phyloP scores from a whole-genome alignment of 176 grass and related monocot genomes.

The Raddia guianensis region DNA sequence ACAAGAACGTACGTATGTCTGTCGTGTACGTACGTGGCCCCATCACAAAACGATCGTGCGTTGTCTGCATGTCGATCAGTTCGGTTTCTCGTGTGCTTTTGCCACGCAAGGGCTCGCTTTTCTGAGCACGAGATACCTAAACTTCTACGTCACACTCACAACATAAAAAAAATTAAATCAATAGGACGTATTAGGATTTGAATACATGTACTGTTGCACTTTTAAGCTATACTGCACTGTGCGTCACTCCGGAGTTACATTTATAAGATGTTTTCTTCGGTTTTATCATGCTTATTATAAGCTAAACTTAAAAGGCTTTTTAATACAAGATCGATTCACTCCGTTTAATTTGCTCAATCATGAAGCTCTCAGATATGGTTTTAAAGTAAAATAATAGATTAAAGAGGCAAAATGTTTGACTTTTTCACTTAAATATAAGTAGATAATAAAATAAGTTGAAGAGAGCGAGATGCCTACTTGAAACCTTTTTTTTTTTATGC shows the following conservation, averaged over 20 bases:
- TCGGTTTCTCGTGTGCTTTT: not conserved
- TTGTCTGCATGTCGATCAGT: not conserved
- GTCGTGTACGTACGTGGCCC: not conserved
- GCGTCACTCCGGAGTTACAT: not conserved
- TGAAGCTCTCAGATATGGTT: too few relatives aligned
- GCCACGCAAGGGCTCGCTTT: not conserved
- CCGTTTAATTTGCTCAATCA: too few relatives aligned
- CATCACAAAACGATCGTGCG: not conserved
- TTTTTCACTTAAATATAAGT: too few relatives aligned
- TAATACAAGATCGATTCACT: too few relatives aligned
- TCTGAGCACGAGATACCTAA: too few relatives aligned
- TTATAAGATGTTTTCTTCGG: not conserved
- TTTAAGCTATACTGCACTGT: slow-evolving; percentile 28
- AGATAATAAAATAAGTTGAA: too few relatives aligned
- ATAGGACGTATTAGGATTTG: not conserved
- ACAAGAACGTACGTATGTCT: not conserved
- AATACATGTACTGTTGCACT: not conserved
- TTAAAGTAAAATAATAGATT: too few relatives aligned
- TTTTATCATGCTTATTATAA: too few relatives aligned
- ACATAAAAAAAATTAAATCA: not conserved
- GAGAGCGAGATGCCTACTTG: too few relatives aligned
- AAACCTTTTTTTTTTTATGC: too few relatives aligned
- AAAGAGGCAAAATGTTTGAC: too few relatives aligned
- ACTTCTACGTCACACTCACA: not conserved
- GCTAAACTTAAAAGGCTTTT: too few relatives aligned